Evolutionary conservation across 1,284 basidiomycete genomes (phyloP), one percentile per base, ranked within the genome.

Genomic region (Ganoderma sp.): DNA sequence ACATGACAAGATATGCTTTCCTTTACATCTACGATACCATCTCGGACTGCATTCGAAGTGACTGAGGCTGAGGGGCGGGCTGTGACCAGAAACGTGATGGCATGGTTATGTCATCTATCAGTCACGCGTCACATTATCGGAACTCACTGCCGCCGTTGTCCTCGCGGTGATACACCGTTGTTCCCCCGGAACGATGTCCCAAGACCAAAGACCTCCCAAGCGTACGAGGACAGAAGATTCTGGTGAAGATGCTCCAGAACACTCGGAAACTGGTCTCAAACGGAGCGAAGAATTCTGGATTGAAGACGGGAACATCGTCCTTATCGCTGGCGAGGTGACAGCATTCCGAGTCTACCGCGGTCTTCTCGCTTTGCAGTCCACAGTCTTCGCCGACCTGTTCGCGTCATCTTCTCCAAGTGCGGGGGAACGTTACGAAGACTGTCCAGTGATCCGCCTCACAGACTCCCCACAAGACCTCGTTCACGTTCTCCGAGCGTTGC

Each of bases 311-410:
- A 92, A 91, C 73, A 80, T 91, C 45, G 80, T 91, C 60, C 82
- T 92, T 65, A 75, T 89, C 48, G 82, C 87, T 1, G 84, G 83
- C 0, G 77, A n/a, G n/a, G n/a, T 78, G 14, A 82, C 83, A 10
- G 85, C 83, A 0, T 92, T 92, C 82, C 90, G 88, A 69, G 87
- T 92, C 1, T 90, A 92, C 74, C 84, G 84, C 2, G 89, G 90
- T 0, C 88, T 90, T 71, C 83, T 92, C n/a, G 84, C 84, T 64
- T 83, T 90, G 2, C 90, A 91, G 69, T 92, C 90, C 0, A 90
- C 90, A 41, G 82, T 92, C n/a, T 92, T 92, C 76, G 81, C 81
- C 58, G 73, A 72, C 39, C 50, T 75, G 45, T 74, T 75, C 45
- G 32, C 58, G 0, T 22, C 71, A 3, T 66, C 74, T 25, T 68